phyloP scores from a whole-genome alignment of 2,329 filamentous ascomycete species.

The Colletotrichum sublineola region DNA sequence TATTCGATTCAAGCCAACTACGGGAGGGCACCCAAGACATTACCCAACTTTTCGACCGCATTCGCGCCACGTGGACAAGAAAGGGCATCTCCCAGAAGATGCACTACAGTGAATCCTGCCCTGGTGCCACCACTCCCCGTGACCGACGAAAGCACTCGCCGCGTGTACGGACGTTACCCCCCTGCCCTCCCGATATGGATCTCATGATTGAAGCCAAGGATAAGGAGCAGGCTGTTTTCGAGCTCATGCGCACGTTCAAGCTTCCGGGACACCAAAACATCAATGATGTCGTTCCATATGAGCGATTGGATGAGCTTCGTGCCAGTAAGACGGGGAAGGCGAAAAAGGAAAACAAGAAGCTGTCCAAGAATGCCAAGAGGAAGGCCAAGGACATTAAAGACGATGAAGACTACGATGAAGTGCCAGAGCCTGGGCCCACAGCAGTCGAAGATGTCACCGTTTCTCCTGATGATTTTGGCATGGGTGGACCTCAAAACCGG shows the following conservation, averaged over 20 bases:
- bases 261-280: slow-evolving; percentile 83
- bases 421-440: slow-evolving; percentile 57
- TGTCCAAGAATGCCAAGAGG: slow-evolving; percentile 53
- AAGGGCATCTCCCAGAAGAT: slow-evolving; percentile 94
- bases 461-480: slow-evolving; percentile 78
- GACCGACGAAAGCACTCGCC: slow-evolving; percentile 89
- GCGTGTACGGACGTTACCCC: slow-evolving; percentile 83
- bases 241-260: slow-evolving; percentile 89
- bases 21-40: slow-evolving; percentile 90
- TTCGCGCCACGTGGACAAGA: slow-evolving; percentile 84
- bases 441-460: slow-evolving; percentile 61
- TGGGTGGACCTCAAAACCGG: slow-evolving; percentile 85
- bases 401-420: slow-evolving; percentile 51
- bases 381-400: slow-evolving; percentile 48
- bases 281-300: slow-evolving; percentile 82
- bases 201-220: slow-evolving; percentile 99
- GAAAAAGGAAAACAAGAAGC: slow-evolving; percentile 57
- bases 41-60: slow-evolving; percentile 78
- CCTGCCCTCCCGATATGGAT: slow-evolving; percentile 86
- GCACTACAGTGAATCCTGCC: slow-evolving; percentile 90
- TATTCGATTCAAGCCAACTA: slow-evolving; percentile 80
- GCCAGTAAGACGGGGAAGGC: slow-evolving; percentile 57
- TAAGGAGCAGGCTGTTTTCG: slow-evolving; percentile 96
- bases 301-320: slow-evolving; percentile 81
- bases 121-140: slow-evolving; percentile 80